Conservation (phyloP, 306 rosid species). For the Acacia acuminata region DNA sequence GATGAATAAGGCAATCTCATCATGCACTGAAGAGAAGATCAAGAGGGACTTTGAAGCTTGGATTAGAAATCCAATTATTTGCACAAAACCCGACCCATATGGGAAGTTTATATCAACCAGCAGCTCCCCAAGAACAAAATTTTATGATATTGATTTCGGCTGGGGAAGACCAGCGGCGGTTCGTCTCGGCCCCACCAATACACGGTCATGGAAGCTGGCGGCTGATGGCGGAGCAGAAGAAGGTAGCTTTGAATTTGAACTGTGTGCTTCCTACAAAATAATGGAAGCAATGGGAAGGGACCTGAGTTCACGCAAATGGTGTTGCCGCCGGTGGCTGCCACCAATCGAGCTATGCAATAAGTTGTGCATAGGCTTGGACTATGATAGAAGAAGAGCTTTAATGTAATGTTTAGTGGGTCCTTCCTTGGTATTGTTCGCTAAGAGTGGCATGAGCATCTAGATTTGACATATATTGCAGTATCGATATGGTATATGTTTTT, state of each 20-base stretch:
- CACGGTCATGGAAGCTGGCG: background rate
- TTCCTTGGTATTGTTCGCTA: no score
- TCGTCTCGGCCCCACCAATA: background rate
- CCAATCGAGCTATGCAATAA: no score
- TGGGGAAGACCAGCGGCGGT: background rate
- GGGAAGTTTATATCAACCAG: background rate
- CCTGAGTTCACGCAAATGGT: background rate
- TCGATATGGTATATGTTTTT: no score
- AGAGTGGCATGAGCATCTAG: no score
- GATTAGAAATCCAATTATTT: background rate
- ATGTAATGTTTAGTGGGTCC: no score
- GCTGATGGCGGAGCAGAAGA: background rate
- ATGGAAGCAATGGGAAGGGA: background rate
- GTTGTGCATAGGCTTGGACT: background rate
- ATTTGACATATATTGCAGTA: no score
- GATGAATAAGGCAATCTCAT: background rate
- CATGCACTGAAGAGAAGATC: background rate
- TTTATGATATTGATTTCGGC: background rate
- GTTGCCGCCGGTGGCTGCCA: background rate
- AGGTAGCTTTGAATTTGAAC: background rate
- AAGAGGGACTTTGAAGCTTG: background rate
- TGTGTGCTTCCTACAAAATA: background rate
- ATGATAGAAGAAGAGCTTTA: no score
- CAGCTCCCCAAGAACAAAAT: background rate
- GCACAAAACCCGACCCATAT: background rate